Base-by-base conservation (phyloP, 257 asterid genomes). In the Solanum appendiculatum region DNA sequence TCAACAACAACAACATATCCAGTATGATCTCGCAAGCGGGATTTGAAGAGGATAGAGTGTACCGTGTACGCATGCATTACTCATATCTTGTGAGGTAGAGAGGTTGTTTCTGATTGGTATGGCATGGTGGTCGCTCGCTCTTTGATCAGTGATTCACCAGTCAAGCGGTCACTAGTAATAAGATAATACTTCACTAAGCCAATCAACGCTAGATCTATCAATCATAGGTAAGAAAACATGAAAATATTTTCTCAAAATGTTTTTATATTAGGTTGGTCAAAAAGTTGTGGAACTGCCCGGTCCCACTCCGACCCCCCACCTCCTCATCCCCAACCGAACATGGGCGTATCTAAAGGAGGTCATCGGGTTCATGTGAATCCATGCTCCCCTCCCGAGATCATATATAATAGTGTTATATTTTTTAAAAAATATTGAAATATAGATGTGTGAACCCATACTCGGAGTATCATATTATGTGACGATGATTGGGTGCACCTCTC, bases 151-250 rank as follows among this genome's bases (percentile, higher is more conserved):
- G 64, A 56, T 56, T 56, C 64, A 3, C 25, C 12, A 1, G 5
- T 20, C 63, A 54, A 25, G 11, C 2, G 1, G 25, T 54, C 63
- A 54, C 63, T 54, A 54, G 25, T 54, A 54, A 54, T 54, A 54
- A 54, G 63, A 54, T 54, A 54, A 54, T 54, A 20, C 63, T 54
- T 54, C 63, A 54, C 63, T 7, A 3, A 54, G 11, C 0, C 25
- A 6, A 54, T 20, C 63, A 54, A 20, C 11, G 11, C 0, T 54
- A 54, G 11, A 54, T 54, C 63, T 54, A 54, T 54, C 25, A 20
- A n/a, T 54, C 25, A 54, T 54, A 54, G 0, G 0, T 20, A 54
- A 54, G 25, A 0, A 20, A 54, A 20, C 0, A 66, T 2, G 73
- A 13, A 27, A 66, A 66, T 15, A 16, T 68, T 68, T 68, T 68